Base-by-base conservation (phyloP, 192 early-diverging fungal genomes). In the Backusella macrospora region DNA sequence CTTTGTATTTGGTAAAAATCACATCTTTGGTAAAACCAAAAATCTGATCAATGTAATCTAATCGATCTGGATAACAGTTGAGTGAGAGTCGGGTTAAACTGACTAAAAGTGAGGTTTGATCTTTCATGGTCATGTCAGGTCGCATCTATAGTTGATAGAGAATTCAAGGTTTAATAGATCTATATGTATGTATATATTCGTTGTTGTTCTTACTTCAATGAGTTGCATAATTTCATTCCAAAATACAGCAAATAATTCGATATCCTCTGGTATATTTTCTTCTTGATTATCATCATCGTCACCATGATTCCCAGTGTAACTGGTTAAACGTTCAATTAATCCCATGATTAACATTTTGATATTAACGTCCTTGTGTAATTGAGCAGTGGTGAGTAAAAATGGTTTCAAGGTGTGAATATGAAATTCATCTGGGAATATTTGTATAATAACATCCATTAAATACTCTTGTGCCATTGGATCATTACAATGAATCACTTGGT, bases 381-480 rank as follows among this genome's bases (percentile, higher is more conserved):
- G 90, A 13, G 94, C 95, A 6, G 93, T 96, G 13, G 96, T 94
- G 3, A 92, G 90, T 66, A 99, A 85, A 71, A 98, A 92, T 42
- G 90, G 87, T 23, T 93, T 92, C 47, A 99, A 85, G 0, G 95
- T 95, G 34, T 92, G 88, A 45, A 99, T 80, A 68, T 99, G 98
- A 80, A 97, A 99, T 67, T 98, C 97, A 73, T 99, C 98, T 45
- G 89, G 94, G 74, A 99, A 99, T 13, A 93, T 92, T 84, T 99
- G 98, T 78, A 99, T 95, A 69, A 98, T 96, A 16, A 96, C 96
- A 78, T 99, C 98, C 96, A 99, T 98, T 29, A 99, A 86, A 78
- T 99, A 99, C 78, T 99, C 98, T 78, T 99, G 98, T 5, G 98
- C 98, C 63, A 99, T 93, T 15, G 97, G 90, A 83, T 99, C 98